Evolutionary conservation across 805 yeast species (phyloP), one percentile per base, ranked within the genome.

Genomic region (Wickerhamiella siamensis): DNA sequence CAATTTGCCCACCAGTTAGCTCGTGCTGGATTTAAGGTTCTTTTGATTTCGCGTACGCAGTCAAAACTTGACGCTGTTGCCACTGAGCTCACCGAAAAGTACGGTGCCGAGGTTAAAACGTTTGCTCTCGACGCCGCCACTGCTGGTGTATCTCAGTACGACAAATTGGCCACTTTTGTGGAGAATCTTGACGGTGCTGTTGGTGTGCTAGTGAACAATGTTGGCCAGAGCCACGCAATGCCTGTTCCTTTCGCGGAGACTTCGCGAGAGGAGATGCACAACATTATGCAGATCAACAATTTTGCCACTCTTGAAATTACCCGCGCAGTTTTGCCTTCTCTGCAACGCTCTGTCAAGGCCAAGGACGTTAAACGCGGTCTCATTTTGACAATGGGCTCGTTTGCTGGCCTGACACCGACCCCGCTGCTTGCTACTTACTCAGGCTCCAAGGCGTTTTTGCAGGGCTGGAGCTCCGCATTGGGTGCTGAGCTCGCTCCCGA

Each of bases 391-490:
- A 83, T 91, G 95, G 96, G 97, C 36, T 88, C 97, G 3, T 88
- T 91, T 57, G 94, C 95, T 41, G 98, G 97, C 3, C 70, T 87
- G 51, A 68, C 83, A 37, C 97, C 98, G 43, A 79, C 95, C 10
- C 97, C 98, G 18, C 70, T 76, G 51, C 71, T 91, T 52, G 94
- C 97, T 16, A 81, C 87, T 9, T 91, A 91, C 66, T 81, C 96
- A 16, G 98, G 98, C 19, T 84, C 96, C 37, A 91, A 91, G 66
- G 84, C 94, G 5, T 91, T 91, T 61, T 70, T 91, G 58, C 96
- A 91, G 65, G 74, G 77, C 45, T 91, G 98, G 97, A 82, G 91
- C 38, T 66, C 73, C 40, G 86, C 95, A 1, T 69, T 91, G 51
- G 81, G 95, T 15, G 86, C 87, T 29, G 98, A 91, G 62, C 69